Evolutionary conservation across 495 filamentous ascomycete species (phyloP).

Genomic region (Aspergillus nidulans): DNA sequence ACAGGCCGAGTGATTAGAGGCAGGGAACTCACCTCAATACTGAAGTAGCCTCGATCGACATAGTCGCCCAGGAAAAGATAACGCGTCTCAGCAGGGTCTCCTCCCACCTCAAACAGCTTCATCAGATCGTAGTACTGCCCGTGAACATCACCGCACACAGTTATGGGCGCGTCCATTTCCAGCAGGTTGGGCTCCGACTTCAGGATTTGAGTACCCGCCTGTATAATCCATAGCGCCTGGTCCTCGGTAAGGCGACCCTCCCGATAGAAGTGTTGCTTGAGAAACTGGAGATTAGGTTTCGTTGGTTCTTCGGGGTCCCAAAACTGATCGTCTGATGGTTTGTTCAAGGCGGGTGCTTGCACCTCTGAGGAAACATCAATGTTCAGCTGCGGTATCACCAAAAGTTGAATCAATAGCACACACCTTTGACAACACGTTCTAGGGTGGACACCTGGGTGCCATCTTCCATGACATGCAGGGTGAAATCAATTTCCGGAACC

Average conservation of each 20-base stretch:
- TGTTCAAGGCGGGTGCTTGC: slow-evolving; percentile 90
- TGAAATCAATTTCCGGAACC: slow-evolving; percentile 96
- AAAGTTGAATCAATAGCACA: slow-evolving; percentile 2
- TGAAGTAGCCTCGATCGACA: slow-evolving; percentile 97
- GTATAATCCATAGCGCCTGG: slow-evolving; percentile 93
- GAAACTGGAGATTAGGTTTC: slow-evolving; percentile 88
- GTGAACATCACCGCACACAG: slow-evolving; percentile 98
- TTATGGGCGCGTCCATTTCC: slow-evolving; percentile 99
- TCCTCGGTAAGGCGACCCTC: slow-evolving; percentile 96
- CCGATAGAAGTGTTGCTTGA: slow-evolving; percentile 97
- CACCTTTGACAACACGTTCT: slow-evolving; percentile 98
- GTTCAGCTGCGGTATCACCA: neutral
- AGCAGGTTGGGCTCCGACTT: slow-evolving; percentile 87
- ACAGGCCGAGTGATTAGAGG: neutral
- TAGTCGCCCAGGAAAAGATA: slow-evolving; percentile 98
- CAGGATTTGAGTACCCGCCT: slow-evolving; percentile 76
- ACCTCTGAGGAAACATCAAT: slow-evolving; percentile 58
- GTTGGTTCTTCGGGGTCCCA: slow-evolving; percentile 71
- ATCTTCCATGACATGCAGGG: slow-evolving; percentile 97
- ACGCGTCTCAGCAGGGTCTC: slow-evolving; percentile 90
- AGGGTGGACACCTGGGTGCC: slow-evolving; percentile 87
- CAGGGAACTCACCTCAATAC: slow-evolving; percentile 68
- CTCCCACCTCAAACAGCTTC: slow-evolving; percentile 98
- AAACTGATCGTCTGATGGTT: slow-evolving; percentile 79
- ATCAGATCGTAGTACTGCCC: slow-evolving; percentile 99